Conservation (phyloP, 345 rosid genomes). For the Camelina hispida region DNA sequence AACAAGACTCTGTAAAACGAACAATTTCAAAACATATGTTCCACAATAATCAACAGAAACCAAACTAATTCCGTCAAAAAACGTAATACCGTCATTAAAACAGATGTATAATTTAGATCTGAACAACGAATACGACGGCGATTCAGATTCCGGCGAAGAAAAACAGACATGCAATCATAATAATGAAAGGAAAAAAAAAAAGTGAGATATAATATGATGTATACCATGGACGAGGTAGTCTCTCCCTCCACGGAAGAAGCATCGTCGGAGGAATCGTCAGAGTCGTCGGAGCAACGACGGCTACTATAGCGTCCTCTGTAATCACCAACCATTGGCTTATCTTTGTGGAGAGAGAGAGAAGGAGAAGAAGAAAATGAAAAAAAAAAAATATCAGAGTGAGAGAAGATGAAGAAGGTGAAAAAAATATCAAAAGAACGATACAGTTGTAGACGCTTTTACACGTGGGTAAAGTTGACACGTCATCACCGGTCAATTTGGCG, state of each 20-base stretch:
- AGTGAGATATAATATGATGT: not conserved
- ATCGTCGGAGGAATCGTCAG: constrained; percentile 43
- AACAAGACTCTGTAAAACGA: not conserved
- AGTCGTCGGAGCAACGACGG: constrained; percentile 42
- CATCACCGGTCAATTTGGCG: constrained; percentile 34
- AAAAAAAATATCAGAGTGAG: not conserved
- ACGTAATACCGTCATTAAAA: not conserved
- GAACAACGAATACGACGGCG: not conserved
- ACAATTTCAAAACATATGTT: not conserved
- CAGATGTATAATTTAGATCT: constrained; percentile 1
- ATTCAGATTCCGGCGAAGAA: not conserved
- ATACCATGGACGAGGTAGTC: constrained; percentile 44
- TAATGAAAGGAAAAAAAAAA: too few relatives aligned
- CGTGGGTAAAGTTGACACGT: constrained; percentile 68
- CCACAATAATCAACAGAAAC: not conserved
- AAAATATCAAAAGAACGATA: constrained; percentile 42
- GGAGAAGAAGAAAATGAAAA: not conserved
- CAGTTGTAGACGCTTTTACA: constrained; percentile 75
- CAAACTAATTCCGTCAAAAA: not conserved
- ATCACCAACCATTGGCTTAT: constrained; percentile 39
- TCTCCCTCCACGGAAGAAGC: constrained; percentile 40
- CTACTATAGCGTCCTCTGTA: constrained; percentile 41
- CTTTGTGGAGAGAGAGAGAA: constrained; percentile 11
- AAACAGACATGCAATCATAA: constrained; percentile 28
- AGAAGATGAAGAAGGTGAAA: not conserved